Evolutionary conservation across 139 green algal species (phyloP).

Genomic region (Coelastrella sp.): DNA sequence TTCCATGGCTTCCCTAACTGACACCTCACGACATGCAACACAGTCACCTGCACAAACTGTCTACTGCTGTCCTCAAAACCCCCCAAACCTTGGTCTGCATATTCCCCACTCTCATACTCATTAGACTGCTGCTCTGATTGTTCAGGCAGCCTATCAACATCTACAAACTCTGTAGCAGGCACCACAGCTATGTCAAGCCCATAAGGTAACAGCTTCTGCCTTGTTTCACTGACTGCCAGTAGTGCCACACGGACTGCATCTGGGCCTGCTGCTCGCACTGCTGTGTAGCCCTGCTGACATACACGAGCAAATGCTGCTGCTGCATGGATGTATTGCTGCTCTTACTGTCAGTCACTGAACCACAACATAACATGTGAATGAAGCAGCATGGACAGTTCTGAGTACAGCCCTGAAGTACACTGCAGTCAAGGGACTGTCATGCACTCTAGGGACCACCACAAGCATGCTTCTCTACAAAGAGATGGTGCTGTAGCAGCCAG

Average conservation of each 20-base stretch:
- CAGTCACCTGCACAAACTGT: constrained; percentile 3
- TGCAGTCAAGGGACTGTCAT: too few relatives aligned
- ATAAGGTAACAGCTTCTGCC: constrained; percentile 14
- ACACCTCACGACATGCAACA: constrained; percentile 45
- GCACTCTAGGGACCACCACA: too few relatives aligned
- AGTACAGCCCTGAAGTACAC: too few relatives aligned
- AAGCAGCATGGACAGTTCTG: too few relatives aligned
- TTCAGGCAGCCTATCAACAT: neutral
- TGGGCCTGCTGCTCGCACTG: constrained; percentile 25
- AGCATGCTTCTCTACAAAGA: too few relatives aligned
- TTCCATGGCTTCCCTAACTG: constrained; percentile 23
- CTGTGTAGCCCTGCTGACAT: constrained; percentile 18
- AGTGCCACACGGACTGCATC: constrained; percentile 26
- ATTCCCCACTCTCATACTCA: neutral
- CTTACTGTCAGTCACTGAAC: too few relatives aligned
- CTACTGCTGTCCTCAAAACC: neutral
- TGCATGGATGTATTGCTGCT: too few relatives aligned
- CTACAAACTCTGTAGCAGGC: constrained; percentile 21
- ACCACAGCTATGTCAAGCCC: constrained; percentile 33
- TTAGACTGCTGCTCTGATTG: constrained; percentile 3
- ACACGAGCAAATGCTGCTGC: constrained; percentile 31
- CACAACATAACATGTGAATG: too few relatives aligned
- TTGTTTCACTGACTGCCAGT: neutral
- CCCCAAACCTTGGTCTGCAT: neutral
- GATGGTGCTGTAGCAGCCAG: too few relatives aligned